These are phyloP conservation scores for Trichosporon sp. DNA, from an alignment of 1,284 basidiomycete species.

Conservation along the genomic window DNA sequence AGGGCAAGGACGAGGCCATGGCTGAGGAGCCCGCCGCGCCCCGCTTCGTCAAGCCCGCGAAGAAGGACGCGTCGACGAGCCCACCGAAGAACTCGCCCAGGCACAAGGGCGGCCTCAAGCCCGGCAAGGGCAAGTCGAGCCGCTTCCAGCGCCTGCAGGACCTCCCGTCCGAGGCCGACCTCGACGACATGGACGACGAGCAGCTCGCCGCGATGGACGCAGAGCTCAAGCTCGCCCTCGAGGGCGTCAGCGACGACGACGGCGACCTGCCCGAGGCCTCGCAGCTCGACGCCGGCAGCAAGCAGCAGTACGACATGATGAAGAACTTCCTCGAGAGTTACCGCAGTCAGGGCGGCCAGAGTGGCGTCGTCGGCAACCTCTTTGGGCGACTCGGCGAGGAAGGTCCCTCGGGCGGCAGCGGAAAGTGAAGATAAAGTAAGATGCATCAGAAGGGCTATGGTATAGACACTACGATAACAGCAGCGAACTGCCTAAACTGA, in stretches of 20 bases:
- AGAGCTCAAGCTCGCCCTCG: conserved; percentile 67
- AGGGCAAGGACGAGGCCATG: conserved; percentile 1
- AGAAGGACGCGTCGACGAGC: neutral
- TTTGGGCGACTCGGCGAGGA: conserved; percentile 61
- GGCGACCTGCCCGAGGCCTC: conserved; percentile 49
- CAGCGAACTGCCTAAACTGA: neutral
- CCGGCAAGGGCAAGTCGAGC: conserved; percentile 9
- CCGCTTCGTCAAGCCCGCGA: conserved; percentile 2
- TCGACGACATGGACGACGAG: conserved; percentile 56
- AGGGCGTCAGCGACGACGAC: conserved; percentile 49
- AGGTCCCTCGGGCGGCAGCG: neutral
- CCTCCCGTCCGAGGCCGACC: conserved; percentile 45
- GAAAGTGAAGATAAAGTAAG: conserved; percentile 1
- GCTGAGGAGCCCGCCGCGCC: neutral
- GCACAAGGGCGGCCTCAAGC: neutral
- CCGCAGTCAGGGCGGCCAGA: conserved; percentile 75
- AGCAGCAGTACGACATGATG: conserved; percentile 80
- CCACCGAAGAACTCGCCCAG: neutral
- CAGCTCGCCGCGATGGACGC: conserved; percentile 78
- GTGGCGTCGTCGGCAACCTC: conserved; percentile 83
- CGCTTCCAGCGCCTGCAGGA: conserved; percentile 11
- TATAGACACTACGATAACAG: neutral
- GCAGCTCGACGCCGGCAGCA: conserved; percentile 56
- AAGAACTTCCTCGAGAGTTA: conserved; percentile 94
- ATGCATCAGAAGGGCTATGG: conserved; percentile 5